Conservation (phyloP, 768 basidiomycete species). For the Royoungia palumana region DNA sequence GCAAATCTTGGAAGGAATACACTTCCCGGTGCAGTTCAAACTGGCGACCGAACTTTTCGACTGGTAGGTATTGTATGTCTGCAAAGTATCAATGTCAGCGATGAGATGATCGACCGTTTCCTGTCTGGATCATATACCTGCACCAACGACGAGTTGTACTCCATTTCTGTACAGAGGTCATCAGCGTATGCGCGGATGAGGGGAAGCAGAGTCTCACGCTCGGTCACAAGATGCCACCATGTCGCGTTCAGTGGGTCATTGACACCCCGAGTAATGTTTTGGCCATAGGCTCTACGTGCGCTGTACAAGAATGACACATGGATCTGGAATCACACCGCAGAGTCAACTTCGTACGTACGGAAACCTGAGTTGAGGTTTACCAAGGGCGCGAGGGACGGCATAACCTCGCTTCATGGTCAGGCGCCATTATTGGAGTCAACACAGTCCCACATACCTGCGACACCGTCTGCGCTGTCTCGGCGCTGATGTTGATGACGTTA, state of each 20-base stretch:
- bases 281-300: slow-evolving; percentile 63
- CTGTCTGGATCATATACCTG: slow-evolving; percentile 11
- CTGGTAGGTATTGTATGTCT: slow-evolving; percentile 66
- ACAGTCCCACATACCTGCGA: slow-evolving; percentile 38
- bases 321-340: slow-evolving; percentile 24
- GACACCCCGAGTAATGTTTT: slow-evolving; percentile 52
- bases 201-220: slow-evolving; percentile 40
- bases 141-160: slow-evolving; percentile 18
- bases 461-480: slow-evolving; percentile 49
- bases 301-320: too few relatives aligned
- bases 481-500: slow-evolving; percentile 45
- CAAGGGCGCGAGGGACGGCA: slow-evolving; percentile 63
- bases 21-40: slow-evolving; percentile 52
- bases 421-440: not conserved
- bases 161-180: slow-evolving; percentile 18
- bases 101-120: not conserved
- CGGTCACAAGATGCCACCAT: slow-evolving; percentile 77
- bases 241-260: too few relatives aligned
- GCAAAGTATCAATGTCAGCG: not conserved
- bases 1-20: slow-evolving; percentile 60
- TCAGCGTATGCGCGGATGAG: not conserved
- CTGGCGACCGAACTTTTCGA: slow-evolving; percentile 63
- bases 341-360: slow-evolving; percentile 41
- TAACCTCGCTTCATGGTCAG: slow-evolving; percentile 6
- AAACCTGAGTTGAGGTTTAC: slow-evolving; percentile 75